Evolutionary conservation across 176 grass and related monocot genomes (phyloP).

Genomic region (Triticum timopheevii): DNA sequence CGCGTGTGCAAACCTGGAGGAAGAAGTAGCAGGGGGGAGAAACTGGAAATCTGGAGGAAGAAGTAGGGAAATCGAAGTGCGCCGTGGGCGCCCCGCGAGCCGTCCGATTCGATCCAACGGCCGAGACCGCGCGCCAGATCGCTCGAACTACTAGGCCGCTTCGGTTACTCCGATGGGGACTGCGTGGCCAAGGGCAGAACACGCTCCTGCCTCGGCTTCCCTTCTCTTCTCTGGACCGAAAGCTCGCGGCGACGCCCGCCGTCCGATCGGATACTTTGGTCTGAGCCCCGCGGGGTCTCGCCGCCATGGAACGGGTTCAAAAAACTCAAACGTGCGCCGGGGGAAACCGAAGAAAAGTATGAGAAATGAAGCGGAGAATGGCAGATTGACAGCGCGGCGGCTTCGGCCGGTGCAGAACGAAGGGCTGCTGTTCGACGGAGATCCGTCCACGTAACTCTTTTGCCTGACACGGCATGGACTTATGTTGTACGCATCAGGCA

Average conservation of each 20-base stretch:
- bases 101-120: conserved; percentile 4
- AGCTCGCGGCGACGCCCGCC: background rate
- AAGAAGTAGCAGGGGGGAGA: background rate
- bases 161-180: background rate
- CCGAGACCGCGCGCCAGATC: background rate
- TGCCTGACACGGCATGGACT: background rate
- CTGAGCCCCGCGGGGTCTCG: background rate
- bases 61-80: background rate
- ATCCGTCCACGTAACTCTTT: conserved; percentile 14
- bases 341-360: background rate
- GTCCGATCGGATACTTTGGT: background rate
- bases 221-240: background rate
- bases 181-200: conserved; percentile 25
- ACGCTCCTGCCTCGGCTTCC: conserved; percentile 9
- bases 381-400: background rate
- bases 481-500: background rate
- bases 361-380: background rate
- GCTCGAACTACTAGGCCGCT: no score
- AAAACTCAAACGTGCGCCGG: background rate
- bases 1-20: background rate
- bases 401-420: background rate
- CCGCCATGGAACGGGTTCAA: background rate
- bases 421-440: background rate
- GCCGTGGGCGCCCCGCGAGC: background rate
- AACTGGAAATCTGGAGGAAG: background rate